Percentiles rank a stretch among this genome's conserved stretches.
These are phyloP conservation scores for Geotrichum citri-aurantii DNA, from an alignment of 1,139 yeast species.

Conservation along the genomic window DNA sequence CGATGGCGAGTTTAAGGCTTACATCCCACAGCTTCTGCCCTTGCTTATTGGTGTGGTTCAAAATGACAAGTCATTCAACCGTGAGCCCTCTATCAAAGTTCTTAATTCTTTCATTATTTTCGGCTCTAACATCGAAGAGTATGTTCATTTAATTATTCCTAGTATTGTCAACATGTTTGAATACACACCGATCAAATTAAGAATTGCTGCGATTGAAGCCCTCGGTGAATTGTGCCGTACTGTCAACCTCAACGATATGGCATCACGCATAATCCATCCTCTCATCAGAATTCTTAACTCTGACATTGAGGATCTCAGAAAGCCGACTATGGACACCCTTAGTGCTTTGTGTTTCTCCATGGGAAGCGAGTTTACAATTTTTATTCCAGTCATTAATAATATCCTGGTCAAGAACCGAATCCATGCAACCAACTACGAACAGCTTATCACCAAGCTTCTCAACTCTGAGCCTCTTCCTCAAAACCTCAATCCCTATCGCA, in stretches of 20 bases:
- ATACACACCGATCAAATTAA: slow-evolving; percentile 49
- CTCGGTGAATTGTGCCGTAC: slow-evolving; percentile 74
- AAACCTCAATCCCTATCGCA: slow-evolving; percentile 51
- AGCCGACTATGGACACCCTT: slow-evolving; percentile 69
- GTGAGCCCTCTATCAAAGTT: slow-evolving; percentile 65
- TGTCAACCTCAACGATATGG: slow-evolving; percentile 77
- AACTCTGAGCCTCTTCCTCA: slow-evolving; percentile 90
- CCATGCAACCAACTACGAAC: slow-evolving; percentile 73
- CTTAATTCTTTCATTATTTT: slow-evolving; percentile 83
- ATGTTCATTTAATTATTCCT: slow-evolving; percentile 78
- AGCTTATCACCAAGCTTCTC: slow-evolving; percentile 66
- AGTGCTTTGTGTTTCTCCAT: slow-evolving; percentile 73
- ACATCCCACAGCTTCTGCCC: slow-evolving; percentile 72
- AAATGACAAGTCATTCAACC: slow-evolving; percentile 59
- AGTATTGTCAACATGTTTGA: slow-evolving; percentile 67
- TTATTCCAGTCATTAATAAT: slow-evolving; percentile 78
- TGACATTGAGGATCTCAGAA: slow-evolving; percentile 56
- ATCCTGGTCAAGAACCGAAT: slow-evolving; percentile 59
- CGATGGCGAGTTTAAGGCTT: slow-evolving; percentile 86
- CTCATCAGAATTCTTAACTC: slow-evolving; percentile 58
- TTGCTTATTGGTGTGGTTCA: slow-evolving; percentile 72
- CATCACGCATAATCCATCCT: slow-evolving; percentile 87
- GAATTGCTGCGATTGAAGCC: slow-evolving; percentile 75
- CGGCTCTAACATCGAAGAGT: slow-evolving; percentile 84
- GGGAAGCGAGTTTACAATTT: slow-evolving; percentile 80